Percentiles rank a stretch among this genome's conserved stretches.
These are phyloP conservation scores for Aspergillus luchuensis DNA, from an alignment of 2,329 filamentous ascomycete genomes.

Conservation along the genomic window DNA sequence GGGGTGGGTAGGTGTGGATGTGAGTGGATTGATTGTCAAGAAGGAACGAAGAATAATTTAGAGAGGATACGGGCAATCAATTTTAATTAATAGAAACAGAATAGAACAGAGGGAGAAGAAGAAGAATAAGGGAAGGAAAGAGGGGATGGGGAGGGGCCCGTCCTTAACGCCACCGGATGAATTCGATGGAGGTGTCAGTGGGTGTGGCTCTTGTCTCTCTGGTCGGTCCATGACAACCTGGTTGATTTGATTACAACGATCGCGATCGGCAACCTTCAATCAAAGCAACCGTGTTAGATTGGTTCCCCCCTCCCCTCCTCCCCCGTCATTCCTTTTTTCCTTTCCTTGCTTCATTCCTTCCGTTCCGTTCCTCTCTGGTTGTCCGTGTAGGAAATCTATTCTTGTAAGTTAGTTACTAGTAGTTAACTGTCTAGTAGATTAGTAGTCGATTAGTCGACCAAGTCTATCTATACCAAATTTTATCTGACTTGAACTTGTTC, in stretches of 20 bases:
- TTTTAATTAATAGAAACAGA: not conserved
- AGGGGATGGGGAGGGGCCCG: not conserved
- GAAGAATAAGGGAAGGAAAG: not conserved
- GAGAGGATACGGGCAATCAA: not conserved
- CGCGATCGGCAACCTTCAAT: conserved; percentile 33
- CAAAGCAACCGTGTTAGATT: conserved; percentile 25
- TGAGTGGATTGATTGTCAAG: not conserved
- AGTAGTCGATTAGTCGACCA: no score
- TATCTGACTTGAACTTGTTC: not conserved
- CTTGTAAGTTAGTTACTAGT: no score
- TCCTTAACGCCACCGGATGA: not conserved
- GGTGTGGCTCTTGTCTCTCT: not conserved
- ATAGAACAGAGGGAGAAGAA: not conserved
- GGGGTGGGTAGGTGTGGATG: not conserved
- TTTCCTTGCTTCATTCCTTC: no score
- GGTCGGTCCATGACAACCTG: conserved; percentile 1
- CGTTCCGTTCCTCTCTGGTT: no score
- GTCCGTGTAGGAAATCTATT: no score
- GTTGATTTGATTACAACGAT: conserved; percentile 25
- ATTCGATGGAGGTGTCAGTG: not conserved
- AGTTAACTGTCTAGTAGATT: no score
- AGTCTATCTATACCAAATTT: not conserved
- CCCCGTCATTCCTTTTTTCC: not conserved
- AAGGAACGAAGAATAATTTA: not conserved
- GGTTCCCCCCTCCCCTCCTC: not conserved